Evolutionary conservation across 2,329 filamentous ascomycete species (phyloP).

Genomic region (Setomelanomma holmii): DNA sequence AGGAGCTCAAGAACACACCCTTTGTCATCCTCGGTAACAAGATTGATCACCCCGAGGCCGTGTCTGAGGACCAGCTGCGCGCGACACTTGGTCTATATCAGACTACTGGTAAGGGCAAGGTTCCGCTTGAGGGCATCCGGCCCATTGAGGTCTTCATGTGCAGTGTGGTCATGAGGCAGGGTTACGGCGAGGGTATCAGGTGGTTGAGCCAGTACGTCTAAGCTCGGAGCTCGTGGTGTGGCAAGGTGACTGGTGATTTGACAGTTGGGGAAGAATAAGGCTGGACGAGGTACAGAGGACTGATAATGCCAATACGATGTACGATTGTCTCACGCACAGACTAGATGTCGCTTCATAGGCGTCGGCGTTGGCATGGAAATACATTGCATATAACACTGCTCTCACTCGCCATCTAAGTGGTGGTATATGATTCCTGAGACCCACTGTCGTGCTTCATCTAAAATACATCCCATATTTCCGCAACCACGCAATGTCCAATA

Average conservation of each 20-base stretch:
- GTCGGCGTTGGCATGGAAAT: slow-evolving; percentile 28
- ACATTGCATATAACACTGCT: slow-evolving; percentile 9
- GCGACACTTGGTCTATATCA: slow-evolving; percentile 93
- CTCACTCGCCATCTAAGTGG: neutral
- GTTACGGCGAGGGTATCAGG: slow-evolving; percentile 52
- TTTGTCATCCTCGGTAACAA: slow-evolving; percentile 98
- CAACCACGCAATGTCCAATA: neutral
- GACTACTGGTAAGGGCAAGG: slow-evolving; percentile 49
- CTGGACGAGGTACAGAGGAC: neutral
- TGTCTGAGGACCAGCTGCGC: slow-evolving; percentile 94
- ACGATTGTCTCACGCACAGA: slow-evolving; percentile 5
- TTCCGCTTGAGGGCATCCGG: slow-evolving; percentile 46
- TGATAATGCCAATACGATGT: slow-evolving; percentile 4
- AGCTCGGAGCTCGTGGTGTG: neutral
- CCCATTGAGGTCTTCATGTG: slow-evolving; percentile 96
- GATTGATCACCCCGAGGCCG: slow-evolving; percentile 96
- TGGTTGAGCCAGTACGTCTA: slow-evolving; percentile 54
- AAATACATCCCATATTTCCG: too few relatives aligned
- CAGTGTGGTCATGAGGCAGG: slow-evolving; percentile 97
- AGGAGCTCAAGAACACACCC: slow-evolving; percentile 93
- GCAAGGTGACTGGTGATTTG: neutral
- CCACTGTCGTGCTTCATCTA: too few relatives aligned
- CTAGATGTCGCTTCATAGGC: slow-evolving; percentile 12
- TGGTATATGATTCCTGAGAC: neutral
- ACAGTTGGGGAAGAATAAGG: neutral